Conservation (phyloP, 2,329 filamentous ascomycete species). For the Phialophora tarda region DNA sequence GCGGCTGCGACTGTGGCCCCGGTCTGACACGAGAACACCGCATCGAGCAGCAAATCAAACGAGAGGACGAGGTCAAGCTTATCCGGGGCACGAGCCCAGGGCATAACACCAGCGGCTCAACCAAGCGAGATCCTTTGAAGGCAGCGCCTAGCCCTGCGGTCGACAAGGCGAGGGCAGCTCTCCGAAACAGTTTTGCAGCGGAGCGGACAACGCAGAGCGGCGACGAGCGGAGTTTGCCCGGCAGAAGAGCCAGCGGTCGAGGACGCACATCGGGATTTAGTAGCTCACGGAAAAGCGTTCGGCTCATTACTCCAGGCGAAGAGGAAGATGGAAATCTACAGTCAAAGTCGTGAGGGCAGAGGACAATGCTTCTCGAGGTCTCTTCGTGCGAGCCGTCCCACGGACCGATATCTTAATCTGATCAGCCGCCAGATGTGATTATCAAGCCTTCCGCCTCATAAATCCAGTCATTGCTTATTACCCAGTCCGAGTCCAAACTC, state of each 20-base stretch:
- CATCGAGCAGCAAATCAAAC: slow-evolving; percentile 45
- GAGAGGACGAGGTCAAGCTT: slow-evolving; percentile 34
- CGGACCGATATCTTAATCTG: not conserved
- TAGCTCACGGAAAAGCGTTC: slow-evolving; percentile 52
- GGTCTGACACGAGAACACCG: slow-evolving; percentile 54
- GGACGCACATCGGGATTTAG: slow-evolving; percentile 42
- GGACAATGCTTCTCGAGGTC: not conserved
- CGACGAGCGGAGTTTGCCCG: slow-evolving; percentile 32
- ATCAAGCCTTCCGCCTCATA: not conserved
- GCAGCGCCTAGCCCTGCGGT: slow-evolving; percentile 54
- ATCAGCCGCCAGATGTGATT: not conserved
- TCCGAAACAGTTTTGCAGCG: slow-evolving; percentile 45
- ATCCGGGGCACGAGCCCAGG: slow-evolving; percentile 43
- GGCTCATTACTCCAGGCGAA: slow-evolving; percentile 49
- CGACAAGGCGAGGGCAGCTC: slow-evolving; percentile 53
- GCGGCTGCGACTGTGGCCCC: slow-evolving; percentile 64
- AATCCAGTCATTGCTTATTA: not conserved
- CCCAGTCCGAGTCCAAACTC: not conserved
- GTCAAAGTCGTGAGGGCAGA: slow-evolving; percentile 12
- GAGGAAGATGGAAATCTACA: slow-evolving; percentile 43
- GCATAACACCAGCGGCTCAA: slow-evolving; percentile 45
- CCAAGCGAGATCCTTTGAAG: slow-evolving; percentile 53
- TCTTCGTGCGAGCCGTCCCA: not conserved
- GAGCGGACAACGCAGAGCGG: slow-evolving; percentile 37
- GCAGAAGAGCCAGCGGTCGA: slow-evolving; percentile 37